Conservation (phyloP, 202 grass and related monocot genomes). For the Digitaria exilis region DNA sequence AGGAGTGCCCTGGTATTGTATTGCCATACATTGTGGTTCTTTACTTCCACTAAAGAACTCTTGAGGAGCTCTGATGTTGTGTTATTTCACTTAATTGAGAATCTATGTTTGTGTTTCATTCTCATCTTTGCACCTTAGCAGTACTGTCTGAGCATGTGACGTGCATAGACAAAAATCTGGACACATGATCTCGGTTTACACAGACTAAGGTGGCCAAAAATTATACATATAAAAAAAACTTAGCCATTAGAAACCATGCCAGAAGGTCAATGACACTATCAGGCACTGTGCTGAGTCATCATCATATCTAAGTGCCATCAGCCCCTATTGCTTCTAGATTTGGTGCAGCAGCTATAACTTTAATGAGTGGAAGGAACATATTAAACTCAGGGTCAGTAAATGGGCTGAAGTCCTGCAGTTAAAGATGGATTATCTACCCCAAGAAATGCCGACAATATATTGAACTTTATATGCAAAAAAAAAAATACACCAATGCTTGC, state of each 20-base stretch:
- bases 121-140: neutral
- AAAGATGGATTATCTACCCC: neutral
- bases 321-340: neutral
- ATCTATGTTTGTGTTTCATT: conserved; percentile 18
- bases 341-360: neutral
- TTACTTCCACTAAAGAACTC: conserved; percentile 48
- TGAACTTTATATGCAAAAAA: neutral
- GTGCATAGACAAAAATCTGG: neutral
- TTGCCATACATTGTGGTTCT: conserved; percentile 27
- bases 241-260: conserved; percentile 1
- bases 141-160: neutral
- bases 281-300: neutral
- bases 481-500: neutral
- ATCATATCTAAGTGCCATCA: neutral
- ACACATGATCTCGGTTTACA: neutral
- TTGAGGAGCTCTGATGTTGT: conserved; percentile 36
- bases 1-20: conserved; percentile 48
- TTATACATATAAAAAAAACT: neutral
- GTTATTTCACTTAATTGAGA: conserved; percentile 27
- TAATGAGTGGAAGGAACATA: neutral
- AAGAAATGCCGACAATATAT: neutral
- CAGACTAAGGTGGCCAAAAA: neutral
- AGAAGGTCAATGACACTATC: neutral
- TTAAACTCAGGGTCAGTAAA: neutral
- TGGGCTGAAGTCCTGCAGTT: neutral